Base-by-base conservation (phyloP, 2,329 filamentous ascomycete genomes). In the Pestalotiopsis sp. region DNA sequence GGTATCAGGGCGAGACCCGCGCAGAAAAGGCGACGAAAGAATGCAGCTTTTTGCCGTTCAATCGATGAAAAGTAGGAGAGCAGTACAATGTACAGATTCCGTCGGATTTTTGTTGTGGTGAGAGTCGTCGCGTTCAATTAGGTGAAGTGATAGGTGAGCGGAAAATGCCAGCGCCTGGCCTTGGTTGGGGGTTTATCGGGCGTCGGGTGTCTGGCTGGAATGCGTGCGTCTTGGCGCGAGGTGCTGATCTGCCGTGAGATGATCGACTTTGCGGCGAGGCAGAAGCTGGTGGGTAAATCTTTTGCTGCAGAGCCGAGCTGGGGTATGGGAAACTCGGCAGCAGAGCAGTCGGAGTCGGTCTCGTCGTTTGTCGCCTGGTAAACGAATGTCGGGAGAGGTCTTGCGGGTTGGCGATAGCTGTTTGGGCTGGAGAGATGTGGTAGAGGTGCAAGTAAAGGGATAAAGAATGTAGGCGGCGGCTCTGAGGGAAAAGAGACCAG, bases 311-410 rank as follows among this genome's bases (percentile, higher is more conserved):
- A 36, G n/a, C n/a, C 57, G 17, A 17, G 3, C 57, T 59, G 23
- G 57, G 27, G 27, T 59, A 13, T 13, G 23, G 12, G 23, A 13
- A 36, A 36, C 5, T 31, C 45, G 14, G 20, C 14, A 20, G 57
- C 57, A 27, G 23, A 36, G 57, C 57, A 27, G 27, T 59, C 27
- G 56, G 56, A 36, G 27, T 59, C 27, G 57, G 57, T 17, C 27
- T 27, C 57, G 23, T 59, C 27, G 57, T 59, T n/a, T 27, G 61
- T 64, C 61, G 61, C 36, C 39, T 12, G n/a, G 20, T 62, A 64
- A 64, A 49, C 61, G 61, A 64, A 52, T 64, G 61, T 64, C 38
- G 61, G 23, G 61, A 36, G 31, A 36, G 39, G 59, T 41, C 12
- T 62, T 27, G 11, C 11, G 59, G 17, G 25, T 62, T 59, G 59